These are phyloP conservation scores for Aspergillus novofumigatus DNA, from an alignment of 2,329 filamentous ascomycete genomes.

Conservation along the genomic window DNA sequence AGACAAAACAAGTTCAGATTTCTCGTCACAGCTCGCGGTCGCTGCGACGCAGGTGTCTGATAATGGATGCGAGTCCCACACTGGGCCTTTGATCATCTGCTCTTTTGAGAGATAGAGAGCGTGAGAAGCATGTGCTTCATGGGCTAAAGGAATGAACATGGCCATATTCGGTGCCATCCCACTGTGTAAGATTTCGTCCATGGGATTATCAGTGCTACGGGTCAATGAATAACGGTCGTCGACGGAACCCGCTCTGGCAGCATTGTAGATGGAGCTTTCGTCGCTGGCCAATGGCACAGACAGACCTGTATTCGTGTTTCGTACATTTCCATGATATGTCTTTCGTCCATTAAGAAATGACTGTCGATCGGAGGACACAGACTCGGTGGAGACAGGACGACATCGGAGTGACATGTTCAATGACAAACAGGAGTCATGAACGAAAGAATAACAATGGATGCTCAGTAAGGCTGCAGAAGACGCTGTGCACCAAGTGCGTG, in stretches of 20 bases:
- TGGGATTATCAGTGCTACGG: conserved; percentile 3
- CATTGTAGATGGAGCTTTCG: conserved; percentile 37
- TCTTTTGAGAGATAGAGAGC: not conserved
- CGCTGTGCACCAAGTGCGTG: no score
- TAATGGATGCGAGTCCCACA: conserved; percentile 15
- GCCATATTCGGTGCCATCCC: conserved; percentile 25
- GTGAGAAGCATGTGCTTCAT: conserved; percentile 1
- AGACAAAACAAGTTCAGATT: not conserved
- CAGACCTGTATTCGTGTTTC: conserved; percentile 5
- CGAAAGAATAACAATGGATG: not conserved
- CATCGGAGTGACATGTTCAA: not conserved
- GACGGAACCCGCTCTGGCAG: conserved; percentile 27
- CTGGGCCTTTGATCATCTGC: conserved; percentile 11
- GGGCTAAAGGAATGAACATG: conserved; percentile 22
- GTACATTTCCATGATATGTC: not conserved
- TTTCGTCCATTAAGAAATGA: not conserved
- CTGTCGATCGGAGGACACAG: not conserved
- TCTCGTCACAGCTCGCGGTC: not conserved
- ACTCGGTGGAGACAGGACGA: not conserved
- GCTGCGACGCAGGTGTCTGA: not conserved
- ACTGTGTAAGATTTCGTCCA: conserved; percentile 18
- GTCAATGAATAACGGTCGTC: conserved; percentile 15
- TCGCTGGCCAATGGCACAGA: conserved; percentile 31
- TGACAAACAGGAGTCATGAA: not conserved
- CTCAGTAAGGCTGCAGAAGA: not conserved